Percentiles rank a stretch among this genome's conserved stretches.
Evolutionary conservation across 2,329 filamentous ascomycete genomes (phyloP).

Genomic region (Calonectria fujianensis): DNA sequence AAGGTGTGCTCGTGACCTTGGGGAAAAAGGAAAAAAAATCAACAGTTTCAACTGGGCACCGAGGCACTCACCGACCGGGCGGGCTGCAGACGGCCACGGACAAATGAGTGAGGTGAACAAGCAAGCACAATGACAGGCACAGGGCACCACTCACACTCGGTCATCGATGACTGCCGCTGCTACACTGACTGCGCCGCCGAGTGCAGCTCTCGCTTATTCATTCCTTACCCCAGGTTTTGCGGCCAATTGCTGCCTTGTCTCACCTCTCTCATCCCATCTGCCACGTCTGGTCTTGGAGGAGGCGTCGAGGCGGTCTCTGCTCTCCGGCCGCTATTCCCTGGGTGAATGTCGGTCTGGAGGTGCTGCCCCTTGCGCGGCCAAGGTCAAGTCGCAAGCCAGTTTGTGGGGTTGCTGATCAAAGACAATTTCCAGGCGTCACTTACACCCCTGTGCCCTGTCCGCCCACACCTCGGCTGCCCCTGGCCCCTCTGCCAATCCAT

Average conservation of each 20-base stretch:
- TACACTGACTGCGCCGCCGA: neutral
- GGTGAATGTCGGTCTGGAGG: slow-evolving; percentile 31
- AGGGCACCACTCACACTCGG: neutral
- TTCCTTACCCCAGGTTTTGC: slow-evolving; percentile 29
- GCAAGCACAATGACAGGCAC: slow-evolving; percentile 18
- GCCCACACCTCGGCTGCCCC: slow-evolving; percentile 10
- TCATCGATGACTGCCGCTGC: slow-evolving; percentile 8
- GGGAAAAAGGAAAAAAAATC: slow-evolving; percentile 22
- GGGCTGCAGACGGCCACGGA: slow-evolving; percentile 22
- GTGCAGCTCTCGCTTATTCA: slow-evolving; percentile 14
- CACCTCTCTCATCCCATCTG: slow-evolving; percentile 10
- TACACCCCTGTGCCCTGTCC: slow-evolving; percentile 22
- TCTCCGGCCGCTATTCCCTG: slow-evolving; percentile 2
- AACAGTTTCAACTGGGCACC: slow-evolving; percentile 33
- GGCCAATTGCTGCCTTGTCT: slow-evolving; percentile 19
- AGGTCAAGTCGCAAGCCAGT: slow-evolving; percentile 32
- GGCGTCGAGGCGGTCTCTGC: neutral
- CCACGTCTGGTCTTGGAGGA: slow-evolving; percentile 6
- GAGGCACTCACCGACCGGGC: slow-evolving; percentile 42
- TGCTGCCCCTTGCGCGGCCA: slow-evolving; percentile 3
- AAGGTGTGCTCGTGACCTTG: slow-evolving; percentile 49
- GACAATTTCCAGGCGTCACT: slow-evolving; percentile 7
- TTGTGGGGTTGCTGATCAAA: slow-evolving; percentile 36
- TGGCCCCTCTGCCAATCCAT: slow-evolving; percentile 29
- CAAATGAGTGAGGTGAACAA: neutral